Base-by-base conservation (phyloP, 2,329 filamentous ascomycete species). In the Venturia pyrina region DNA sequence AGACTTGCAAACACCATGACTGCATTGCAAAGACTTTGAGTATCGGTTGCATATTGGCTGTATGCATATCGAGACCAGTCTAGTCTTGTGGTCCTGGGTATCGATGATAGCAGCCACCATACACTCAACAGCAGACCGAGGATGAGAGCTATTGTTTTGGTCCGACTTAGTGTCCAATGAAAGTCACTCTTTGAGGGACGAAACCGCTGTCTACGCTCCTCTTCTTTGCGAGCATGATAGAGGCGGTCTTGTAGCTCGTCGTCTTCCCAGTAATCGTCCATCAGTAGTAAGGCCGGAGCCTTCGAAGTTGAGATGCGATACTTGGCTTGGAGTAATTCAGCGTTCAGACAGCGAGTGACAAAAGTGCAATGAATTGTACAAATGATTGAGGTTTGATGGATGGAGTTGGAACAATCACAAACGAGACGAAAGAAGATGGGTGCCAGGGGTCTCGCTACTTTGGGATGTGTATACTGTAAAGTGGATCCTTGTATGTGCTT, bases 1-100 rank as follows among this genome's bases (percentile, higher is more conserved):
- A 81, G 73, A 48, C 77, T 71, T 64, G 80, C 78, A 67, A 81
- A 77, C 21, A 81, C 69, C 70, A 81, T 76, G 44, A 80, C 65
- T 5, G 77, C 74, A 69, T 78, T 78, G 71, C 78, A 80, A 24
- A 80, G 73, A 34, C 76, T 75, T 46, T 75, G 72, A 64, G 72
- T 72, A 67, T 79, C 75, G 8, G 77, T 80, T 50, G 76, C 77
- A 69, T 79, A 79, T 53, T 78, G 72, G 43, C 74, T 76, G 68
- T 80, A 80, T 19, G 78, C 78, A 67, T 73, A 78, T 28, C 71
- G 72, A 8, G 69, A 73, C 76, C 77, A 79, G 65, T 77, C 74
- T 66, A 79, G 11, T 24, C 34, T 13, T 44, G 64, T 46, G 37
- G 64, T 21, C 28, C 75, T 34, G 28, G 40, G 28, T 13, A 37